phyloP scores from a whole-genome alignment of 305 asterid species.

The Fraxinus sp. region DNA sequence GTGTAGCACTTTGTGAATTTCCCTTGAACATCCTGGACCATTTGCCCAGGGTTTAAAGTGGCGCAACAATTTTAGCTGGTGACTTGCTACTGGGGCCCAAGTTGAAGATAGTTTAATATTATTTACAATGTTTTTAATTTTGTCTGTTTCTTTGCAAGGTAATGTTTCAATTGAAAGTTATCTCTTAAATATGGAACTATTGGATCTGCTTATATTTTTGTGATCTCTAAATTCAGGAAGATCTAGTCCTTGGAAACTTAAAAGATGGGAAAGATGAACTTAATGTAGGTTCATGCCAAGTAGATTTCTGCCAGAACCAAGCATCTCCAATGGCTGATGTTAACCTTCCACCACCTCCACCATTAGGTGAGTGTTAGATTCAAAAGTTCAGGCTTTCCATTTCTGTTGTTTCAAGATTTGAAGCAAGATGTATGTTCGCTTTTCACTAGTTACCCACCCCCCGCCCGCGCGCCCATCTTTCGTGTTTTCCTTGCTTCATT shows the following conservation, averaged over 20 bases:
- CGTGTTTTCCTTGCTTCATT: neutral
- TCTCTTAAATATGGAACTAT: neutral
- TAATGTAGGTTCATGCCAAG: conserved; percentile 22
- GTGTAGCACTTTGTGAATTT: conserved; percentile 8
- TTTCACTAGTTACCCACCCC: neutral
- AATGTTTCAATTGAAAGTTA: neutral
- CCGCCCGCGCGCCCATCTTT: neutral
- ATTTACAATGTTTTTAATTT: neutral
- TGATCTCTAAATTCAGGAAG: conserved; percentile 43
- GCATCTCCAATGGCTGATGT: conserved; percentile 27
- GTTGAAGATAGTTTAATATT: neutral
- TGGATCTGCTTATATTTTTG: conserved; percentile 8
- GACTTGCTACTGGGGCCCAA: neutral
- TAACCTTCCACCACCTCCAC: conserved; percentile 54
- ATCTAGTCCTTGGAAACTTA: conserved; percentile 18
- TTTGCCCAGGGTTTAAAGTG: neutral
- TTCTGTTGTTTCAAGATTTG: neutral
- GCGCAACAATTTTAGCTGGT: neutral
- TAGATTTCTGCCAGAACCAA: conserved; percentile 26
- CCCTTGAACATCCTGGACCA: neutral
- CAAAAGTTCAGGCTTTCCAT: neutral
- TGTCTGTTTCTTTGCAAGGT: neutral
- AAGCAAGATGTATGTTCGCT: neutral
- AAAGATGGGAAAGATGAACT: conserved; percentile 34
- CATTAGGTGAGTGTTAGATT: conserved; percentile 42